These are phyloP conservation scores for Fusarium sororula DNA, from an alignment of 2,329 filamentous ascomycete species.

Conservation along the genomic window DNA sequence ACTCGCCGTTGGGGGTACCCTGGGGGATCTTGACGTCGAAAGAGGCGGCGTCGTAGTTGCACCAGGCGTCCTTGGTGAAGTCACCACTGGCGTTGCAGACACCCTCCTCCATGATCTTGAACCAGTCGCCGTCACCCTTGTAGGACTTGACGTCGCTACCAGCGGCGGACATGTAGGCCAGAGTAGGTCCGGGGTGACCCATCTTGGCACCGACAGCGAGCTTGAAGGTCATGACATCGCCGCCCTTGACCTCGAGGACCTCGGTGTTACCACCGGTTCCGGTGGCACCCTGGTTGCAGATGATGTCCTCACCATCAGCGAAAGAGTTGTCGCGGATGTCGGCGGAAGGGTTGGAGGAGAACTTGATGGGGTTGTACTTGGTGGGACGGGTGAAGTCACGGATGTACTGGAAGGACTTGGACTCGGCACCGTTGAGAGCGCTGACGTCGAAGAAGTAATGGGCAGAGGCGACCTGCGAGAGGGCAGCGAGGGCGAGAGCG, in stretches of 20 bases:
- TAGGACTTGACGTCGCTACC: conserved; percentile 14
- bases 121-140: conserved; percentile 14
- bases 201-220: conserved; percentile 12
- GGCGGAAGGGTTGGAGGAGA: conserved; percentile 19
- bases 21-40: conserved; percentile 17
- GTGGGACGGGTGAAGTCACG: conserved; percentile 22
- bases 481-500: conserved; percentile 11
- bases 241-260: conserved; percentile 17
- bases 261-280: background rate
- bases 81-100: conserved; percentile 16
- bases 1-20: conserved; percentile 13
- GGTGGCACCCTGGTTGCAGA: conserved; percentile 19
- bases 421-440: conserved; percentile 12
- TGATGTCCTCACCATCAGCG: conserved; percentile 14
- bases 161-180: conserved; percentile 19
- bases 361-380: conserved; percentile 28
- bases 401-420: conserved; percentile 19
- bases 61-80: conserved; percentile 26
- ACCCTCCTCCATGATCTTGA: conserved; percentile 26
- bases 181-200: conserved; percentile 18
- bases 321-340: conserved; percentile 24
- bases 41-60: conserved; percentile 13
- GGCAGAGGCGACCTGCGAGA: conserved; percentile 20
- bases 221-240: conserved; percentile 24
- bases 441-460: conserved; percentile 19